These are phyloP conservation scores for Suhomyces faveliae DNA, from an alignment of 805 yeast species.

Conservation along the genomic window DNA sequence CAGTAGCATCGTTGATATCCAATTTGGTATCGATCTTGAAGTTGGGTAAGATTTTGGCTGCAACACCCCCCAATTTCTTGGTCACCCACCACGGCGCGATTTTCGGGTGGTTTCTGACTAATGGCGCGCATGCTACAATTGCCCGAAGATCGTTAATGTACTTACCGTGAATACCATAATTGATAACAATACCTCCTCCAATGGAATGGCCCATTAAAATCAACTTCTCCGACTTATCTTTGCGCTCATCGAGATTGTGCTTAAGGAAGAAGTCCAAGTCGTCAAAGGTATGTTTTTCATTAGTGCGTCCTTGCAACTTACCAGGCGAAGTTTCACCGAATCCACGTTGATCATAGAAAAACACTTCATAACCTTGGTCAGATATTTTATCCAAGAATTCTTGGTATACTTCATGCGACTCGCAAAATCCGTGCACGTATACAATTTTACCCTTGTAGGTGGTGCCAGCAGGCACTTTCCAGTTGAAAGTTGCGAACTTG, in stretches of 20 bases:
- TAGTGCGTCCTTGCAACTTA: constrained; percentile 51
- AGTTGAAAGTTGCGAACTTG: constrained; percentile 39
- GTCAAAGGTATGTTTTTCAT: constrained; percentile 53
- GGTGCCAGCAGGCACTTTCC: constrained; percentile 37
- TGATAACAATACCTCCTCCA: constrained; percentile 76
- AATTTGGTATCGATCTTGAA: constrained; percentile 55
- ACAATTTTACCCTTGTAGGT: constrained; percentile 52
- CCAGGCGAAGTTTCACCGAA: constrained; percentile 65
- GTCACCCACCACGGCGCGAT: constrained; percentile 52
- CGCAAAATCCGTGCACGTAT: constrained; percentile 73
- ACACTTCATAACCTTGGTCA: constrained; percentile 57
- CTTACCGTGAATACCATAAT: constrained; percentile 59
- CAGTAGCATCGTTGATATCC: constrained; percentile 53
- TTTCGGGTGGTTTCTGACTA: constrained; percentile 55
- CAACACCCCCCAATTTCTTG: constrained; percentile 41
- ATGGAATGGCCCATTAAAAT: constrained; percentile 69
- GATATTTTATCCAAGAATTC: constrained; percentile 54
- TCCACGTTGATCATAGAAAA: constrained; percentile 74
- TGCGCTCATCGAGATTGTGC: constrained; percentile 36
- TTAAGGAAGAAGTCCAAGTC: constrained; percentile 61
- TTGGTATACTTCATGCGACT: constrained; percentile 48
- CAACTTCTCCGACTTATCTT: constrained; percentile 36
- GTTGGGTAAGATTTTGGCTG: constrained; percentile 43
- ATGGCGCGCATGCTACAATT: constrained; percentile 57
- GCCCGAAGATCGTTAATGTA: constrained; percentile 46